Evolutionary conservation across 257 asterid genomes (phyloP), one percentile per base, ranked within the genome.

Genomic region (Nicotiana benthamiana): DNA sequence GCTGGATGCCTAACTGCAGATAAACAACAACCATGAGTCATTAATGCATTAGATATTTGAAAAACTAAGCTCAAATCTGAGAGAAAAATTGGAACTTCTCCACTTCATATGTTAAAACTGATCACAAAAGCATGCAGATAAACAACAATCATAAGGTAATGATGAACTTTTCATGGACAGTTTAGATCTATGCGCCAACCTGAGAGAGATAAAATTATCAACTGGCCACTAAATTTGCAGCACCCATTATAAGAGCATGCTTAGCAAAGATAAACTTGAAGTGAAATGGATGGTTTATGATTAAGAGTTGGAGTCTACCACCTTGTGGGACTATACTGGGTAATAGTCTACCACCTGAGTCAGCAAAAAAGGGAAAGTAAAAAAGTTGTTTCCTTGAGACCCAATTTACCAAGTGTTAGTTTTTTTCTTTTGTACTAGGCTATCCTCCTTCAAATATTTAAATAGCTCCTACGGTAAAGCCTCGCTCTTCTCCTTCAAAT

Each of bases 1-100:
- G 91, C 65, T 75, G 84, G 82, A 95, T 92, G 75, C 95, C 94
- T 70, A 95, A 86, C 99, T 95, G 95, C 85, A 80, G 79, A 43
- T 17, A 56, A 67, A 64, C 79, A 67, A 67, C 83, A 78, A 79
- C 64, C 51, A 59, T 27, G 77, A 68, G 36, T 16, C 62, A 53
- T 8, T 28, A 79, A 77, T 75, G 76, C 62, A 78, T 20, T 24
- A 28, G 79, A 77, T 72, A 79, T 60, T 81, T 80, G 72, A 75
- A 54, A 61, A 51, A 24, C 72, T 61, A 75, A 57, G 54, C 28
- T 77, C 34, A 36, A 79, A 61, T 51, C 57, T 28, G 52, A 36
- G 27, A 54, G 75, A 10, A 18, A 57, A 75, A 80, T 15, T 11
- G 46, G 59, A 48, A 28, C 20, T 28, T 61, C 18, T 15, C 27